Evolutionary conservation across 202 grass and related monocot genomes (phyloP), one percentile per base, ranked within the genome.

Genomic region (Panicum virgatum): DNA sequence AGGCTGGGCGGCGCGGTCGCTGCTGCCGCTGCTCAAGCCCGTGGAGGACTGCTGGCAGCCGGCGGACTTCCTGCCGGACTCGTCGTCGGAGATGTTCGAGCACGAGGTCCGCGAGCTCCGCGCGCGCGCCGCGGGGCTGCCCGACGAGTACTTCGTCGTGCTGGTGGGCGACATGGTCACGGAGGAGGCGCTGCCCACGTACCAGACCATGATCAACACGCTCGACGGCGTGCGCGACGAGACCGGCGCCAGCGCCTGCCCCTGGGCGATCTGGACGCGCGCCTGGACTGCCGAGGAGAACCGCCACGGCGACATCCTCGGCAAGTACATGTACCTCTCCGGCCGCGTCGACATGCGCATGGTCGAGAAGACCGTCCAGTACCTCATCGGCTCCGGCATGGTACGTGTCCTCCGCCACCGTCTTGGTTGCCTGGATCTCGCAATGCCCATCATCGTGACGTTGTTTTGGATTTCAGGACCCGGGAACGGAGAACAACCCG

Each of bases 161-260:
- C 87, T 97, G 16, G 89, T 97, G 0, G 94, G 94, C 1, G 89
- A 97, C 89, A 97, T 97, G 94, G 32, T 97, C 45, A 93, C 94
- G 12, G 94, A 97, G 84, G 94, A 97, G 89, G 94, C 91, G 63
- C 66, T 93, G 19, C 94, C 94, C 32, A 97, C 91, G 61, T 97
- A 97, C 85, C 94, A 97, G 83, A 97, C 91, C 73, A 97, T 97
- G 94, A 93, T 93, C 76, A 94, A 92, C 89, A 94, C 89, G 26
- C 84, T 97, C 7, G 91, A 97, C 47, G 94, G 87, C 66, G 89
- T 94, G 15, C 87, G 79, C 48, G 91, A 97, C 32, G 94, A 94
- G 79, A 97, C 94, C 5, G 94, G 94, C 64, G 91, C 94, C 70
- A 97, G 94, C 76, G 69, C 78, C 0, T 85, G 76, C 87, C 94